Percentiles rank a stretch among this genome's conserved stretches.
These are phyloP conservation scores for Draba incana DNA, from an alignment of 345 rosid species.

Conservation along the genomic window DNA sequence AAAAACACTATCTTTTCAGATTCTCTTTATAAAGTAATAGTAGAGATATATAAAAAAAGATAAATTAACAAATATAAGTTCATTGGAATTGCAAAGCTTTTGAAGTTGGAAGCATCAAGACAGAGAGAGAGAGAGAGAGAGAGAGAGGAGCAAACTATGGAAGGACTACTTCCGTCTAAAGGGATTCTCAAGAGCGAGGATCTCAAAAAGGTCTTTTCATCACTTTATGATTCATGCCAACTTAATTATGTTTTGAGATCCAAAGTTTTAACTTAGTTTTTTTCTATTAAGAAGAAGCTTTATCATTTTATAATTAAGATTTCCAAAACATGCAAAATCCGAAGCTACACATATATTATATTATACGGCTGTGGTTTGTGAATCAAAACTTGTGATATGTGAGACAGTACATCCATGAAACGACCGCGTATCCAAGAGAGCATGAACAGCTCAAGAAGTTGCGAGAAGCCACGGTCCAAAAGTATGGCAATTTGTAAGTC, in stretches of 20 bases:
- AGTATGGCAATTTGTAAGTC: slow-evolving; percentile 42
- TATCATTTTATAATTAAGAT: neutral
- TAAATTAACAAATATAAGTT: neutral
- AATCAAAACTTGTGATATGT: slow-evolving; percentile 1
- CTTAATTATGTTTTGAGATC: neutral
- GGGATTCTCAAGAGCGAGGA: slow-evolving; percentile 41
- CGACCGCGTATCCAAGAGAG: slow-evolving; percentile 53
- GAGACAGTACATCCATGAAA: slow-evolving; percentile 37
- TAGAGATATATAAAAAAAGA: no score
- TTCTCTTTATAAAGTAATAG: no score
- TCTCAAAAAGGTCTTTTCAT: slow-evolving; percentile 36
- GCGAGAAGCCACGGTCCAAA: slow-evolving; percentile 44
- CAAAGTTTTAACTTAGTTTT: neutral
- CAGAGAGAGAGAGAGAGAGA: neutral
- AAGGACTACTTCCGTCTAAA: slow-evolving; percentile 28
- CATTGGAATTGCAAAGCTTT: slow-evolving; percentile 1
- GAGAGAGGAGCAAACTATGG: slow-evolving; percentile 24
- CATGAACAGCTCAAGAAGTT: slow-evolving; percentile 46
- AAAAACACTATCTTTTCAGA: no score
- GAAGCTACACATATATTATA: neutral
- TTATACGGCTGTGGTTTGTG: neutral
- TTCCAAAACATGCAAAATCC: neutral
- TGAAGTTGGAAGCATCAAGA: slow-evolving; percentile 19
- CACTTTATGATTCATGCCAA: neutral
- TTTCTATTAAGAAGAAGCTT: neutral